Conservation (phyloP, 768 basidiomycete species). For the Agrocybe praecox region DNA sequence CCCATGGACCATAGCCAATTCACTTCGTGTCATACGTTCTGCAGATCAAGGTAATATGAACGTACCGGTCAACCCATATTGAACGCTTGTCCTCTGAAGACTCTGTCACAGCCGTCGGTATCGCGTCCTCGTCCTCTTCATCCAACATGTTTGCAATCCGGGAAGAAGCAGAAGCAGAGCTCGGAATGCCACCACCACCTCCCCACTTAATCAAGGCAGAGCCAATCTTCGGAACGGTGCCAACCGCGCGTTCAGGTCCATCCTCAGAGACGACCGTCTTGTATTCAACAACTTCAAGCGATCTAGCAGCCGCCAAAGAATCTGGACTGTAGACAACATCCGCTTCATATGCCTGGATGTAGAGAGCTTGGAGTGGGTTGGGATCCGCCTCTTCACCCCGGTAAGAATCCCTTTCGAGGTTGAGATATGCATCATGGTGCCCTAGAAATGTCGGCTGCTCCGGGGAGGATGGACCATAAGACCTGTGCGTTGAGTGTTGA, state of each 20-base stretch:
- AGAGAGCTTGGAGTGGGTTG: slow-evolving; percentile 30
- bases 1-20: neutral
- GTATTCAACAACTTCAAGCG: slow-evolving; percentile 35
- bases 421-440: slow-evolving; percentile 14
- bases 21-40: neutral
- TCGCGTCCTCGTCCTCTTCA: neutral
- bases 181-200: slow-evolving; percentile 1
- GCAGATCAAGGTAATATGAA: slow-evolving; percentile 20
- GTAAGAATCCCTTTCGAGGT: neutral
- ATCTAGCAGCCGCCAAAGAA: slow-evolving; percentile 37
- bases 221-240: slow-evolving; percentile 24
- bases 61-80: slow-evolving; percentile 88
- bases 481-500: neutral
- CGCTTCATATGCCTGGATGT: slow-evolving; percentile 77
- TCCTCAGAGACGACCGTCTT: neutral
- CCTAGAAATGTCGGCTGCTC: slow-evolving; percentile 9
- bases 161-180: neutral
- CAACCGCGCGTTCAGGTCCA: slow-evolving; percentile 1
- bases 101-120: neutral
- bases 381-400: neutral
- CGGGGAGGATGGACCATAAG: neutral
- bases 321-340: slow-evolving; percentile 61
- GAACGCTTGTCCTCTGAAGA: slow-evolving; percentile 26
- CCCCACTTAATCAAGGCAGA: slow-evolving; percentile 37
- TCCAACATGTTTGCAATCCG: slow-evolving; percentile 12